Evolutionary conservation across 352 stramenopile species (phyloP), one percentile per base, ranked within the genome.

Genomic region (Pythium aristosporum): DNA sequence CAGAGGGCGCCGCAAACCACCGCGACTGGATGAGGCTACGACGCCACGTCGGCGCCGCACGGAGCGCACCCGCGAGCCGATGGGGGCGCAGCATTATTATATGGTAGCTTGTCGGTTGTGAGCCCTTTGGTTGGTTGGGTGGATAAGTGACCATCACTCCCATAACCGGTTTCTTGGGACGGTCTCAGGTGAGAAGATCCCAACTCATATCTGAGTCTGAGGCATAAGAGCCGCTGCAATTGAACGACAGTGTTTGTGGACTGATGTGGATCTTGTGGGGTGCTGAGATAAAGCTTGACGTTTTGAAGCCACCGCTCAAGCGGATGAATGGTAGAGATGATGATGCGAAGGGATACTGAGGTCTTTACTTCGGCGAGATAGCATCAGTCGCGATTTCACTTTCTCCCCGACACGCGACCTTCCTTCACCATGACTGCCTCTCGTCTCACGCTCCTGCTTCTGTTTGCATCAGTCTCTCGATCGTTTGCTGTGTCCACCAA

Each of bases 131-230:
- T 23, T 48, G 42, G 42, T 30, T 30, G 25, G 8, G 25, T 43
- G 8, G 0, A 42, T 42, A 42, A n/a, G 18, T 30, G 28, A 61
- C 25, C 34, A 47, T 18, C 37, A 59, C 52, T 59, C 36, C 23
- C 5, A 42, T 16, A 60, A 54, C 55, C 55, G 55, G 55, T 61
- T 61, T 49, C 32, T 9, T 21, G 25, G 13, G 12, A 39, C 23
- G 41, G 28, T 53, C 13, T 43, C 41, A 51, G 3, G 23, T 53
- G 28, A 61, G 32, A 11, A 49, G 36, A 34, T 12, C 28, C 34
- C 30, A 61, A 54, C 55, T 61, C 55, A 53, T 61, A 47, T 53
- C 55, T 61, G 55, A 61, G 37, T 49, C 37, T 42, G 37, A 42
- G 37, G 10, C 3, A 7, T 2, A 42, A 12, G 11, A 9, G 47